Base-by-base conservation (phyloP, 2,329 filamentous ascomycete genomes). In the Pseudogymnoascus sp. region DNA sequence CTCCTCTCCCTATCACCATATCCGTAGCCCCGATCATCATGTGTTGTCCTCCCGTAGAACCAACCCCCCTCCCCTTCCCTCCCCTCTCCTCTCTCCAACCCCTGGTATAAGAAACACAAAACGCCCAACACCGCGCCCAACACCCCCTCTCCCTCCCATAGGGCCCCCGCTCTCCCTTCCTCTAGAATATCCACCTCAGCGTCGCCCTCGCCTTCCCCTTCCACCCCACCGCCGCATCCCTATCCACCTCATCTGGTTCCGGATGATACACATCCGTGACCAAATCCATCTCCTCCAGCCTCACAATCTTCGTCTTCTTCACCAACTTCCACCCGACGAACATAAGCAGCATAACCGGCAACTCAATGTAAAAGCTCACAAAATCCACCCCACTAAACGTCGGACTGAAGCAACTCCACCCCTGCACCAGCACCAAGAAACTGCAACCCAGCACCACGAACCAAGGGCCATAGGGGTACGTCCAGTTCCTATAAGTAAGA, bases 401-500 rank as follows among this genome's bases (percentile, higher is more conserved):
- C 2, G 83, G 83, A 42, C 80, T 84, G 73, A 88, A 87, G 61
- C 79, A 83, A 67, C 74, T 79, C 82, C 82, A 88, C 1, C 86
- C 85, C 66, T 87, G 85, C 0, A 87, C 78, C 1, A 87, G 75
- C 3, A 88, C 80, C 8, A 88, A 75, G 27, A 87, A 77, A 61
- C 71, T 76, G 69, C 86, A 87, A 39, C 87, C 74, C 0, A 81
- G 64, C 12, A 87, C 77, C 5, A 79, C 80, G 15, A 83, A 68
- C 69, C 82, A 79, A 0, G 85, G 85, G 0, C 85, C 84, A 62
- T 77, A 80, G 0, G 86, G 86, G 64, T 88, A 87, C 0, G 84
- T 86, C 82, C 83, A 87, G 68, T 87, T 87, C 64, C 80, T 82
- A 74, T 85, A 88, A 0, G 85, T 84, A 0, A 88, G 76, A 0